A percentile compares a stretch with the other conserved stretches of the same genome.
Conservation (phyloP, 2,329 filamentous ascomycete species). For the Lachnellula willkommii region DNA sequence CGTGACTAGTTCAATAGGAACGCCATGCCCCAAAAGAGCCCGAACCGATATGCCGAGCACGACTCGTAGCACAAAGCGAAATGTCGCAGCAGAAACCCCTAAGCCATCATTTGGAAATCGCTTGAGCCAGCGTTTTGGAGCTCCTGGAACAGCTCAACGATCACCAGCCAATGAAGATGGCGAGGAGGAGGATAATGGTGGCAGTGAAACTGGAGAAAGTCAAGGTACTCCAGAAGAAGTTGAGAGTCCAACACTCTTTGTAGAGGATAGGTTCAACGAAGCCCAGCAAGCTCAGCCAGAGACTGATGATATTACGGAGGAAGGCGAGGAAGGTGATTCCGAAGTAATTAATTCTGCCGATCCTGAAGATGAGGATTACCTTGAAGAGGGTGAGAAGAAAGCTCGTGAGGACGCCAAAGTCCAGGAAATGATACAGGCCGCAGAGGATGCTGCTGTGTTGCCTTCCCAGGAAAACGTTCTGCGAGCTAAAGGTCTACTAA, state of each 20-base stretch:
- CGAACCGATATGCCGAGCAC: slow-evolving; percentile 10
- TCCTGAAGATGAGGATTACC: slow-evolving; percentile 21
- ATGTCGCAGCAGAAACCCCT: neutral
- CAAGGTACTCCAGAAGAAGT: slow-evolving; percentile 4
- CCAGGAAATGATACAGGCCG: slow-evolving; percentile 29
- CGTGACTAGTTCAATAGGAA: slow-evolving; percentile 29
- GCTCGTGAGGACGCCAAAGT: slow-evolving; percentile 29
- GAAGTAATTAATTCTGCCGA: slow-evolving; percentile 4
- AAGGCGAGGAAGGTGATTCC: slow-evolving; percentile 1
- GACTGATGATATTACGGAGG: neutral
- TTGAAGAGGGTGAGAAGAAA: slow-evolving; percentile 30
- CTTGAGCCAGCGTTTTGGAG: slow-evolving; percentile 29
- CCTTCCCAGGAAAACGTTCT: slow-evolving; percentile 26
- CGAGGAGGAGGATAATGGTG: slow-evolving; percentile 8
- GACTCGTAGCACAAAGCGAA: neutral
- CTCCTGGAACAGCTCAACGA: slow-evolving; percentile 19
- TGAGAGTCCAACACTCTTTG: neutral
- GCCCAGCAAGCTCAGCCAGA: neutral
- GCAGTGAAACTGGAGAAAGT: slow-evolving; percentile 8
- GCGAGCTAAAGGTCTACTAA: slow-evolving; percentile 39
- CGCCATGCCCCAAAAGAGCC: slow-evolving; percentile 22
- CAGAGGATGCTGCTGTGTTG: slow-evolving; percentile 22
- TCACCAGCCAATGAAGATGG: slow-evolving; percentile 12
- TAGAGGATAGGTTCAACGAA: slow-evolving; percentile 8
- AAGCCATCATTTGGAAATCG: slow-evolving; percentile 28